Conservation (phyloP, 176 grass and related monocot species). For the Aechmea fasciata region DNA sequence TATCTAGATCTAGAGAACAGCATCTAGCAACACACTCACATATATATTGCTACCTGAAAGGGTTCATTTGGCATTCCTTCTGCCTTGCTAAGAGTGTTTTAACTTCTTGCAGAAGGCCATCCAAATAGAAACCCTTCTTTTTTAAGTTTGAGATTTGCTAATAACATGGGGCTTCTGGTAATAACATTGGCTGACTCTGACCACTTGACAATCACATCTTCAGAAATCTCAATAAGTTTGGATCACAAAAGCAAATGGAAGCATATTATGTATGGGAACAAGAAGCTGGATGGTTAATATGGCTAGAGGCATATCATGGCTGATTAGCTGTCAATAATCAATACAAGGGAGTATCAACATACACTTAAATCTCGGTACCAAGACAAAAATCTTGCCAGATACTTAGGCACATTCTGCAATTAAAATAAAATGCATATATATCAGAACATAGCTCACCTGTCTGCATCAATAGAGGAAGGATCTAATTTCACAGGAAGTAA, state of each 20-base stretch:
- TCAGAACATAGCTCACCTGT: conserved; percentile 46
- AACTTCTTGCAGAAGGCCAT: neutral
- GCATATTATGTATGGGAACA: too few relatives aligned
- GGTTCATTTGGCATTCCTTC: neutral
- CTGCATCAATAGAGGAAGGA: conserved; percentile 28
- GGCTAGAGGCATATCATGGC: neutral
- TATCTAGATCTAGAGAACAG: too few relatives aligned
- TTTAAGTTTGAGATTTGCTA: neutral
- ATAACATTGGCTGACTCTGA: too few relatives aligned
- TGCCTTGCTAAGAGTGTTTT: neutral
- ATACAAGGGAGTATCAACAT: neutral
- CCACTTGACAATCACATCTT: too few relatives aligned
- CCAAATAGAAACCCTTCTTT: neutral
- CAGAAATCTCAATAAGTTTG: too few relatives aligned
- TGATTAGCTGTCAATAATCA: neutral
- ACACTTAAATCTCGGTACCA: neutral
- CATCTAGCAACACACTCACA: too few relatives aligned
- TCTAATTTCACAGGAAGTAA: conserved; percentile 42
- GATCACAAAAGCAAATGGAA: too few relatives aligned
- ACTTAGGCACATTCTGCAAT: too few relatives aligned
- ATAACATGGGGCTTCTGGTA: neutral
- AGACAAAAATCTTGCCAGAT: too few relatives aligned
- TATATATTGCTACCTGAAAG: neutral
- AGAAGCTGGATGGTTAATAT: neutral
- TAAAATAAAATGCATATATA: neutral